A percentile compares a stretch with the other conserved stretches of the same genome.
Conservation (phyloP, 306 rosid species). For the Ziziphus jujuba region DNA sequence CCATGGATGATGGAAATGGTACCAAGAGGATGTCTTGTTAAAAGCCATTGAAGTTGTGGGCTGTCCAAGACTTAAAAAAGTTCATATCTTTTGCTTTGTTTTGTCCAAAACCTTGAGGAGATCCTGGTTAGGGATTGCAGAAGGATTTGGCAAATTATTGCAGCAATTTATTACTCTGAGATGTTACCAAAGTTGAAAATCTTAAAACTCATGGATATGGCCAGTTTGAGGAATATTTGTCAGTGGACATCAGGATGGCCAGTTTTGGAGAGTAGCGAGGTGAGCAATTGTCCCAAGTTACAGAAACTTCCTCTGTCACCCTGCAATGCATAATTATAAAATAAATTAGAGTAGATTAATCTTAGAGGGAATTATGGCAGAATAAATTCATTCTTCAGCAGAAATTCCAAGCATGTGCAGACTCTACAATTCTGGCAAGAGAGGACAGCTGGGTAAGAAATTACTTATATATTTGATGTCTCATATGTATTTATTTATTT, state of each 20-base stretch:
- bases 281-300: conserved; percentile 10
- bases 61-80: conserved; percentile 5
- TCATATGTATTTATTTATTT: background rate
- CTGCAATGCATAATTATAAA: conserved; percentile 3
- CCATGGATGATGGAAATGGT: background rate
- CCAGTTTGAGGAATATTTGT: conserved; percentile 11
- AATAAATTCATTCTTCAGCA: conserved; percentile 9
- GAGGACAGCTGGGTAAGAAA: conserved; percentile 9
- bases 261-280: conserved; percentile 5
- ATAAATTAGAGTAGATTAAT: conserved; percentile 18
- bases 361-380: background rate
- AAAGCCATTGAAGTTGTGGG: conserved; percentile 1
- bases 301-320: conserved; percentile 7
- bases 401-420: conserved; percentile 2
- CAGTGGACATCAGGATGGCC: background rate
- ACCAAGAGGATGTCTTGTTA: conserved; percentile 16
- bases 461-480: background rate
- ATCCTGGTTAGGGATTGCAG: conserved; percentile 9
- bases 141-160: conserved; percentile 13
- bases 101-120: conserved; percentile 19
- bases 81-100: conserved; percentile 11
- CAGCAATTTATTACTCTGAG: background rate
- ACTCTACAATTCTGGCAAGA: background rate
- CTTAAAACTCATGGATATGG: conserved; percentile 14
- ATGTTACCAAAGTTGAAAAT: conserved; percentile 14